Evolutionary conservation across 495 filamentous ascomycete species (phyloP).

Genomic region (Aspergillus funiculosus): DNA sequence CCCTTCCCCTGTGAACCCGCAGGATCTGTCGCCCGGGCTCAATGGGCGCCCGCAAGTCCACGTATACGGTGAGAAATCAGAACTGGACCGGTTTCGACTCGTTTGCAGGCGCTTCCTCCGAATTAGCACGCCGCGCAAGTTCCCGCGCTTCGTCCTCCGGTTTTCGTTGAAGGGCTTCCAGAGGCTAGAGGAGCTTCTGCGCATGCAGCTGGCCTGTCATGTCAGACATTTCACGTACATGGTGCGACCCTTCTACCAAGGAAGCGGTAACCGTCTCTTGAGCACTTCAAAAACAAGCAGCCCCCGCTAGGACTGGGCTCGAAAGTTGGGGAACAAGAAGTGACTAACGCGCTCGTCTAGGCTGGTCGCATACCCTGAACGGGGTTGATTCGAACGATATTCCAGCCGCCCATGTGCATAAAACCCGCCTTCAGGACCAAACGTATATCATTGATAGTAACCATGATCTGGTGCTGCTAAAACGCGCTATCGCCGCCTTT

Average conservation of each 20-base stretch:
- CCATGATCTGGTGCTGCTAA: constrained; percentile 39
- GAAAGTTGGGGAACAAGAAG: constrained; percentile 2
- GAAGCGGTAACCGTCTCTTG: constrained; percentile 39
- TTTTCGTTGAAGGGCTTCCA: constrained; percentile 55
- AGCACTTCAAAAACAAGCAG: no score
- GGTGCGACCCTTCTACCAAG: constrained; percentile 62
- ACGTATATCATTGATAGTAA: constrained; percentile 22
- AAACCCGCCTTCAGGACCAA: constrained; percentile 31
- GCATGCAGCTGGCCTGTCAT: constrained; percentile 53
- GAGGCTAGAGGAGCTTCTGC: constrained; percentile 45
- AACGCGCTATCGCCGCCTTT: constrained; percentile 52
- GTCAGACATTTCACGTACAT: constrained; percentile 67
- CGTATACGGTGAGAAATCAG: constrained; percentile 29
- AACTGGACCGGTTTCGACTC: constrained; percentile 49
- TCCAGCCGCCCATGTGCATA: constrained; percentile 27
- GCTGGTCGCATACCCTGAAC: constrained; percentile 28
- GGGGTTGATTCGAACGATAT: constrained; percentile 17
- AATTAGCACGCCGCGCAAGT: constrained; percentile 55
- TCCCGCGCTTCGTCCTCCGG: constrained; percentile 52
- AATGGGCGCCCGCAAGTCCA: constrained; percentile 10
- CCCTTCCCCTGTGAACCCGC: constrained; percentile 9
- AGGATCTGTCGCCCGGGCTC: constrained; percentile 1
- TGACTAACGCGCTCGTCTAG: constrained; percentile 27
- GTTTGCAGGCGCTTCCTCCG: constrained; percentile 58
- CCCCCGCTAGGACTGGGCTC: background rate